Base-by-base conservation (phyloP, 116 monocot genomes). In the Iris pallida region DNA sequence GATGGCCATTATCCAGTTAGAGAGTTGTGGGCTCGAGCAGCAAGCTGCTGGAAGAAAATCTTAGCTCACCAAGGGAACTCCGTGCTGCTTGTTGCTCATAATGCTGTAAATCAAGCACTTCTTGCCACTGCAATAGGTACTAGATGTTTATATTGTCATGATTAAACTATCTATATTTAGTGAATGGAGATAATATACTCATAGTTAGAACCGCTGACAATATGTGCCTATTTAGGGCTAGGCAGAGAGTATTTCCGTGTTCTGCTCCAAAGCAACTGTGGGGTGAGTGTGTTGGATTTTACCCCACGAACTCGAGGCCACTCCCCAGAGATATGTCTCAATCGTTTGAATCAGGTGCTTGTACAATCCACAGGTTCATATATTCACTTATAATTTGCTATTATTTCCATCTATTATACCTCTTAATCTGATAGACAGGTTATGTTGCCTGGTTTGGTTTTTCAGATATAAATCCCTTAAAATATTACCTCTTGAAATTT, bases 21-120 rank as follows among this genome's bases (percentile, higher is more conserved):
- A 74, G 96, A 96, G 69, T 63, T 96, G 45, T 96, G 96, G 92
- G 81, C 47, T 45, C 57, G 96, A 62, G 92, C 96, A 0, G 75
- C 69, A 61, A 75, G 61, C 74, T 85, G 87, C 76, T 96, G 96
- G 92, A 68, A 75, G 19, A 82, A 70, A 65, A 96, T 96, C 41
- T 79, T 96, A 54, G 79, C 75, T 60, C 89, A 91, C 63, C 61
- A 80, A 55, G 89, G 88, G 10, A 89, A 74, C 59, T 91, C 95
- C 2, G 91, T 95, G 58, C 91, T 95, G 76, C 86, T 95, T 64
- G 95, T 95, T 69, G 95, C 95, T 61, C 95, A 95, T 55, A 95
- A 95, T 81, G 95, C 95, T 8, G 91, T 90, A 16, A 94, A 95
- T 68, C 95, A 95, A 74, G 90, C 95, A 59, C 85, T 95, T 61